Base-by-base conservation (phyloP, 2,329 filamentous ascomycete species). In the Nigrospora sphaerica region DNA sequence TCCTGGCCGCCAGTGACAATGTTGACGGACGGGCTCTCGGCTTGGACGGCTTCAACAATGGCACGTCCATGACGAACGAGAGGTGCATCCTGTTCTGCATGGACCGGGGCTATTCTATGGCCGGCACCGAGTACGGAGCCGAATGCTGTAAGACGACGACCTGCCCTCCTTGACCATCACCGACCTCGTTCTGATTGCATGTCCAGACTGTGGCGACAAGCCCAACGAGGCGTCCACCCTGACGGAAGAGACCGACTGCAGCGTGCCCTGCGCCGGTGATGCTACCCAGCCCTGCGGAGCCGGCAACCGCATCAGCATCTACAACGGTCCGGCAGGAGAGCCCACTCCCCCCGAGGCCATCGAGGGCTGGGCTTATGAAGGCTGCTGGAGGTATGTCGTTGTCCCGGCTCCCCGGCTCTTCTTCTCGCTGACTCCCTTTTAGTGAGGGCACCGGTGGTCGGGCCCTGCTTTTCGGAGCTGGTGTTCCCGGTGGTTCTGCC, bases 381-480 rank as follows among this genome's bases (percentile, higher is more conserved):
- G 47, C 4, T 49, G 47, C 37, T 49, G 44, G 32, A 49, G 32
- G 44, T 49, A 5, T 34, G 43, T 12, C 14, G 37, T 19, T 31
- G 17, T 9, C 18, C 23, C 10, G 36, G 23, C 10, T 16, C 11
- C 31, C 39, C 7, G 38, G 14, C 4, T 2, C n/a, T 23, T 6
- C 2, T 31, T 3, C 14, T n/a, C 18, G 16, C 42, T 44, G 17
- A 28, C 18, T n/a, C 4, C 10, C 13, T 16, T 37, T 31, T 19
- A 52, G 47, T 23, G 51, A 50, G 48, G 37, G 38, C 33, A 23
- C 31, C 28, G 42, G 42, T 48, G 43, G 43, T 12, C 19, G 50
- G 33, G 32, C 45, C 6, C 42, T 45, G 18, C 32, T 33, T 12
- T 41, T 38, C 31, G 47, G 47, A 6, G 40, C 47, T 12, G 19